Base-by-base conservation (phyloP, 306 rosid genomes). In the Vigna reflexopilosa region DNA sequence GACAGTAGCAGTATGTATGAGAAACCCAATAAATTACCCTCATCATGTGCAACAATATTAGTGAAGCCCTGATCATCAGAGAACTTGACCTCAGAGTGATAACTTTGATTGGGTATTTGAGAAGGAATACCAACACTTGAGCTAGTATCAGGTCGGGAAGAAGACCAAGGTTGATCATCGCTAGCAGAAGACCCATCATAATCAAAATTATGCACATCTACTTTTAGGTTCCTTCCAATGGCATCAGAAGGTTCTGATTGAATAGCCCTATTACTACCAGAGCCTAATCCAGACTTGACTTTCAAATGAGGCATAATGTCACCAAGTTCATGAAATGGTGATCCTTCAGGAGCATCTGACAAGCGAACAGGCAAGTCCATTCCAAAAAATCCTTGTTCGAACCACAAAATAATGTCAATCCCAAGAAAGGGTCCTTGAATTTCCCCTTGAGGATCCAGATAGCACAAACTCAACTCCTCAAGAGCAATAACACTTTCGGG, bases 381-480 rank as follows among this genome's bases (percentile, higher is more conserved):
- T 45, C 91, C 92, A 48, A 88, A 90, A 79, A 88, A 90, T 14
- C 92, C 91, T 83, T 88, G 95, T 73, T 90, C 91, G 80, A 86
- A 88, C 95, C 95, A 90, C 70, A 83, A 62, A 67, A 90, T 86
- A 45, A 90, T 90, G 80, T 90, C 95, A 40, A 86, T 83, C 74
- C 95, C 95, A 73, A 90, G 88, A 83, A 88, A 90, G 45, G 95
- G 92, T 59, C 95, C 95, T 75, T 90, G 95, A 69, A 80, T 76
- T 54, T 51, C 72, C 59, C 95, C 92, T 80, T 90, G 90, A 54
- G 95, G 95, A 26, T 90, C 95, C 70, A 88, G 85, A 78, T 90
- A 90, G 80, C 89, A 90, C 85, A 90, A 82, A 82, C 91, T 86
- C 80, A 86, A 85, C 72, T 90, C 92, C 83, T 90, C 95, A 6